phyloP scores from a whole-genome alignment of 495 filamentous ascomycete genomes.

The Trypethelium eluteriae region DNA sequence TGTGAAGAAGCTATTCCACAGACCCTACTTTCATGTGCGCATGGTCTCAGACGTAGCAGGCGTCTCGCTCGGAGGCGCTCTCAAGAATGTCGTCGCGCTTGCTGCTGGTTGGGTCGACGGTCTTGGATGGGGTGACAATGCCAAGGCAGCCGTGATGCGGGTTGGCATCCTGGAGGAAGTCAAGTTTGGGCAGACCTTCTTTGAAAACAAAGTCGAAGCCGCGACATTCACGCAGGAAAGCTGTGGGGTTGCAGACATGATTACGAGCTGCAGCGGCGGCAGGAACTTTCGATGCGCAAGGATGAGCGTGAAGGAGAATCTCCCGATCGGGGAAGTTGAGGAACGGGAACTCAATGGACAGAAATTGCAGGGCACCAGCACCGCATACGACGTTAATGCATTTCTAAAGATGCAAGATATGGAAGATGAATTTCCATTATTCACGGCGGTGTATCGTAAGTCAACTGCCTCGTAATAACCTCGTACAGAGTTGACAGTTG shows the following conservation, averaged over 20 bases:
- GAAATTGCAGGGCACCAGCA: conserved; percentile 90
- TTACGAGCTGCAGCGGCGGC: conserved; percentile 84
- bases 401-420: conserved; percentile 71
- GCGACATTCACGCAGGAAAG: conserved; percentile 93
- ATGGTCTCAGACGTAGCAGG: conserved; percentile 90
- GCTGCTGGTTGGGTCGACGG: conserved; percentile 94
- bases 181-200: conserved; percentile 88
- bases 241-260: conserved; percentile 91
- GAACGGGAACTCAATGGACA: conserved; percentile 87
- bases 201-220: conserved; percentile 65
- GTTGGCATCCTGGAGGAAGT: conserved; percentile 92
- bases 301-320: conserved; percentile 70
- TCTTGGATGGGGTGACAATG: conserved; percentile 94
- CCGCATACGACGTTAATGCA: conserved; percentile 78
- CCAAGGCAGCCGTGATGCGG: conserved; percentile 94
- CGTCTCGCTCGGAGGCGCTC: conserved; percentile 86
- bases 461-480: conserved; percentile 14
- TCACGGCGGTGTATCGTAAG: conserved; percentile 73
- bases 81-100: conserved; percentile 96
- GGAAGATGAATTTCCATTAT: conserved; percentile 81
- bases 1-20: conserved; percentile 80
- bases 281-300: conserved; percentile 92
- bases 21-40: conserved; percentile 94
- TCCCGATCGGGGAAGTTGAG: conserved; percentile 81
- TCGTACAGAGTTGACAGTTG: conserved; percentile 3